These are phyloP conservation scores for Wickerhamiella kurtzmanii DNA, from an alignment of 805 yeast genomes.

Conservation along the genomic window DNA sequence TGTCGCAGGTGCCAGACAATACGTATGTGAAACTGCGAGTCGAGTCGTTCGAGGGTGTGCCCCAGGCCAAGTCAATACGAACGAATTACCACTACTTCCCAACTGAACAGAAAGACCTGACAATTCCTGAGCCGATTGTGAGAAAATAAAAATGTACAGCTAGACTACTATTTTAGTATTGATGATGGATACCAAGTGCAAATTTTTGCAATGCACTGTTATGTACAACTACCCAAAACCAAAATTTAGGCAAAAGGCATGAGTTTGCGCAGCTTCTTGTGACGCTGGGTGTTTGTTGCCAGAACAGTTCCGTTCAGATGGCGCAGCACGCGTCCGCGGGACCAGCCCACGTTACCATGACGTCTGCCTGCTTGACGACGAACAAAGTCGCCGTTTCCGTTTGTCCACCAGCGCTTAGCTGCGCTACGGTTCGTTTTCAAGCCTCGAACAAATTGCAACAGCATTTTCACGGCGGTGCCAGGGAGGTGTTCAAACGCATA, in stretches of 20 bases:
- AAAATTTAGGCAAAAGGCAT: conserved; percentile 13
- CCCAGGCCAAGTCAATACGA: conserved; percentile 72
- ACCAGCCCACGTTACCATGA: conserved; percentile 88
- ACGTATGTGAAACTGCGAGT: conserved; percentile 69
- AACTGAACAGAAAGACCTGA: conserved; percentile 17
- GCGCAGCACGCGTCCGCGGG: conserved; percentile 39
- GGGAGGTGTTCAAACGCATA: not conserved
- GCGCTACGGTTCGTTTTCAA: conserved; percentile 72
- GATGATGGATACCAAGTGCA: too few species aligned
- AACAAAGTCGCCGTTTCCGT: conserved; percentile 49
- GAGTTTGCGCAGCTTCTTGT: conserved; percentile 16
- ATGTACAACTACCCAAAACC: too few species aligned
- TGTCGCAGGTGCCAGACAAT: conserved; percentile 59
- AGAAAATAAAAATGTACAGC: not conserved
- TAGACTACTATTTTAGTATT: too few species aligned
- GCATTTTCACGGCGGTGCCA: not conserved
- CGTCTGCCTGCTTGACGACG: conserved; percentile 76
- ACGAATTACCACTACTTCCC: conserved; percentile 76
- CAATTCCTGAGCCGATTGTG: not conserved
- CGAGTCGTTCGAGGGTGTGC: conserved; percentile 75
- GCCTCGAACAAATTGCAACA: conserved; percentile 5
- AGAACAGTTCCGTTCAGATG: conserved; percentile 44
- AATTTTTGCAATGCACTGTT: too few species aligned
- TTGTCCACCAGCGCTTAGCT: conserved; percentile 67
- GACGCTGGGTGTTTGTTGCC: conserved; percentile 32